Base-by-base conservation (phyloP, 257 asterid genomes). In the Penstemon davidsonii region DNA sequence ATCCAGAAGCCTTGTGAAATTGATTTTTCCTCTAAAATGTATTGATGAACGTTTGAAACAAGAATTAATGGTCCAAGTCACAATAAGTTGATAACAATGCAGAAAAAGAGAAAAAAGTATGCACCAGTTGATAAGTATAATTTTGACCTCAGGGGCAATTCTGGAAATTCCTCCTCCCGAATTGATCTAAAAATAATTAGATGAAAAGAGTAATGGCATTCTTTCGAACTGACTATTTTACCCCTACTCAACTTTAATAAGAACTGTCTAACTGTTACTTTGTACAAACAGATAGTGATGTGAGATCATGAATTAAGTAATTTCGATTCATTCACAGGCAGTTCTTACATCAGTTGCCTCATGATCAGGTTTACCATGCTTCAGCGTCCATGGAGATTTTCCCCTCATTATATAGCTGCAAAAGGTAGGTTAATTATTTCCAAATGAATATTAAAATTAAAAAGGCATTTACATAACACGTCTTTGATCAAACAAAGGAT, bases 361-460 rank as follows among this genome's bases (percentile, higher is more conserved):
- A 49, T 93, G 96, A 75, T 93, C 97, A 43, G 97, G 96, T 76
- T 81, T 87, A 64, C 97, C 99, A 83, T 93, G 99, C 81, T 79
- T 88, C 82, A 93, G 79, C 0, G 96, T 93, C 96, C 90, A 87
- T 9, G 96, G 97, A 73, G 91, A 91, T 82, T 82, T 83, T 67
- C 97, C 99, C 79, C 73, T 87, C 89, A 86, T 76, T 74, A 93
- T 46, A 72, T 93, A 93, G 79, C 97, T 93, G 82, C 64, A 64
- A 72, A 69, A 73, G 60, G 67, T 68, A 76, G 56, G 68, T 46
- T 56, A 61, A 38, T 73, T 45, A 47, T 54, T 50, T 54, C 74
- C 50, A 69, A 41, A 36, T 18, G 8, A 66, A 73, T 6, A 45
- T 36, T 3, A 44, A 54, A 56, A 55, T 19, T 10, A 40, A 52